Base-by-base conservation (phyloP, 805 yeast genomes). In the Saccharomycopsis fermentans region DNA sequence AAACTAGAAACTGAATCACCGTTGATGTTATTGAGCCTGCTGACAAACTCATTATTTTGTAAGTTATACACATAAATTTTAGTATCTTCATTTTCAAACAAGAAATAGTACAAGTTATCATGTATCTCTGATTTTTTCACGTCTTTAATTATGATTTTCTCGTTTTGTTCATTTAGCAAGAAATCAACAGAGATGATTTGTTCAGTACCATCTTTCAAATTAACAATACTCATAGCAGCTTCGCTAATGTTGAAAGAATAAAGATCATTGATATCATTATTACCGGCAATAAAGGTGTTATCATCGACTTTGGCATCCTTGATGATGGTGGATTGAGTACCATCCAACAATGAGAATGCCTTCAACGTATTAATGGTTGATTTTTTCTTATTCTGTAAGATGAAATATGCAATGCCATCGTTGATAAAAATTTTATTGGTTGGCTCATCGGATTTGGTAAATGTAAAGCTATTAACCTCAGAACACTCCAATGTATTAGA, bases 11-110 rank as follows among this genome's bases (percentile, higher is more conserved):
- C 40, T 26, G 37, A 16, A 9, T 26, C 19, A 19, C 40, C 35
- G 8, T 39, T 40, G 17, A n/a, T 35, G 52, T 54, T 32, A 35
- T 60, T 60, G 32, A 60, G 29, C 35, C 50, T 27, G 36, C 58
- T 50, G 6, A 51, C 39, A n/a, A 60, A 24, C 52, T 35, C 48
- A 36, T 40, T 29, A 9, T 24, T 35, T 11, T 24, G 11, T 16
- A 34, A 27, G 9, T 60, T 57, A 35, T 53, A 60, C 17, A 60
- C 62, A 43, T 55, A 50, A 21, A 60, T 36, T 21, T 56, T 56
- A 36, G 48, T 12, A 43, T 47, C 53, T 14, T 56, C 59, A n/a
- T 52, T 47, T 5, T 24, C 27, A 24, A 55, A 52, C 34, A 50
- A 34, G 27, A 59, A 32, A 27, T 59, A 59, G 8, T 52, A 14